These are phyloP conservation scores for Yarrowia sp. DNA, from an alignment of 805 yeast genomes.

Conservation along the genomic window DNA sequence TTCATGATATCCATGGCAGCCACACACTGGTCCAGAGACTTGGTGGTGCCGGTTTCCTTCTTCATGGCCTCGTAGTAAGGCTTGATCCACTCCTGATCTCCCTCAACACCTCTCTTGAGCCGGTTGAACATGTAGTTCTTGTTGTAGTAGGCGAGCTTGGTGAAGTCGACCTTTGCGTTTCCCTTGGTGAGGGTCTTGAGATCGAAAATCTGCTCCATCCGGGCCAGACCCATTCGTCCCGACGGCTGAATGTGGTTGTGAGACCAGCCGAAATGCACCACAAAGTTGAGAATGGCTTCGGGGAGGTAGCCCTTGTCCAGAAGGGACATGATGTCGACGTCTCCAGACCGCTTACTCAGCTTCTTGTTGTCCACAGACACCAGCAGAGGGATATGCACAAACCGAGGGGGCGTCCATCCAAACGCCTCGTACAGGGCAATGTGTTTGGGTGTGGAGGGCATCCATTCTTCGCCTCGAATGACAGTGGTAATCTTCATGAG, in stretches of 20 bases:
- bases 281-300: conserved; percentile 86
- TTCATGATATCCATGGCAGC: conserved; percentile 34
- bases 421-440: conserved; percentile 84
- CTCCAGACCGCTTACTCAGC: conserved; percentile 85
- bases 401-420: conserved; percentile 83
- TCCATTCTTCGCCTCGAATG: conserved; percentile 97
- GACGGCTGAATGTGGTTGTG: conserved; percentile 57
- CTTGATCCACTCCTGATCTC: conserved; percentile 25
- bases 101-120: conserved; percentile 55
- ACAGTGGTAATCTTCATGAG: conserved; percentile 93
- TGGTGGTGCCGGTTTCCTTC: conserved; percentile 9
- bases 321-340: conserved; percentile 70
- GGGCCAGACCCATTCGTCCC: conserved; percentile 50
- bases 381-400: conserved; percentile 87
- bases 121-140: conserved; percentile 64
- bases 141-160: conserved; percentile 78
- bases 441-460: conserved; percentile 95
- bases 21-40: conserved; percentile 4
- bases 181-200: conserved; percentile 85
- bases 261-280: conserved; percentile 94
- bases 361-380: conserved; percentile 69
- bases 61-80: conserved; percentile 30
- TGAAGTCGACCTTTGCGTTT: conserved; percentile 86
- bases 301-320: conserved; percentile 72
- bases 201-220: conserved; percentile 64